phyloP scores from a whole-genome alignment of 805 yeast species.

The Starmerella geochares region DNA sequence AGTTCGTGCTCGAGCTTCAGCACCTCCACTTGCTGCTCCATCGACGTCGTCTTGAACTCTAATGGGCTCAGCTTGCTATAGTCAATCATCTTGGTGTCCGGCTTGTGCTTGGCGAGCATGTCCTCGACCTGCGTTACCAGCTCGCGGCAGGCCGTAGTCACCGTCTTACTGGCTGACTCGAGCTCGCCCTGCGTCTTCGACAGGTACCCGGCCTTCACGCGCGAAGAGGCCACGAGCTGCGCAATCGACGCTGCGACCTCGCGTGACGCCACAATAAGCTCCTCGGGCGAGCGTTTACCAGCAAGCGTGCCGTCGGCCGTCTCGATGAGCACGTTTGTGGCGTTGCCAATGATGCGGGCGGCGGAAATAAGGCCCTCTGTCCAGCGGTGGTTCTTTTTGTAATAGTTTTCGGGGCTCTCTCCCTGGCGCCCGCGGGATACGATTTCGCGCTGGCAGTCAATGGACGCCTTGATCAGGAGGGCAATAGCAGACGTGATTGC shows the following conservation, averaged over 20 bases:
- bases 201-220: conserved; percentile 69
- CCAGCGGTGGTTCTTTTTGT: conserved; percentile 83
- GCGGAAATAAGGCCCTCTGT: conserved; percentile 88
- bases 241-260: conserved; percentile 90
- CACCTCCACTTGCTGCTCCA: conserved; percentile 90
- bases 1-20: conserved; percentile 70
- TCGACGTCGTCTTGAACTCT: conserved; percentile 74
- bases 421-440: conserved; percentile 60
- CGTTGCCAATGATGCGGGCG: conserved; percentile 71
- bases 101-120: conserved; percentile 37
- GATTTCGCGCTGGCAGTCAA: conserved; percentile 73
- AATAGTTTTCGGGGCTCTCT: conserved; percentile 59
- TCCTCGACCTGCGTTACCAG: conserved; percentile 62
- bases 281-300: conserved; percentile 58
- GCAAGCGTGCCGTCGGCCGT: conserved; percentile 79
- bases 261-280: conserved; percentile 78
- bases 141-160: conserved; percentile 63
- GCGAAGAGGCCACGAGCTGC: conserved; percentile 81
- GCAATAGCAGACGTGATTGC: conserved; percentile 73
- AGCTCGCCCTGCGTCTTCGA: conserved; percentile 67
- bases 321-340: conserved; percentile 69
- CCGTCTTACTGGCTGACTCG: conserved; percentile 58
- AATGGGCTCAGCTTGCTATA: conserved; percentile 59
- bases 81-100: conserved; percentile 42
- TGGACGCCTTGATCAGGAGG: conserved; percentile 59